phyloP scores from a whole-genome alignment of 345 rosid genomes.

The Heritiera littoralis region DNA sequence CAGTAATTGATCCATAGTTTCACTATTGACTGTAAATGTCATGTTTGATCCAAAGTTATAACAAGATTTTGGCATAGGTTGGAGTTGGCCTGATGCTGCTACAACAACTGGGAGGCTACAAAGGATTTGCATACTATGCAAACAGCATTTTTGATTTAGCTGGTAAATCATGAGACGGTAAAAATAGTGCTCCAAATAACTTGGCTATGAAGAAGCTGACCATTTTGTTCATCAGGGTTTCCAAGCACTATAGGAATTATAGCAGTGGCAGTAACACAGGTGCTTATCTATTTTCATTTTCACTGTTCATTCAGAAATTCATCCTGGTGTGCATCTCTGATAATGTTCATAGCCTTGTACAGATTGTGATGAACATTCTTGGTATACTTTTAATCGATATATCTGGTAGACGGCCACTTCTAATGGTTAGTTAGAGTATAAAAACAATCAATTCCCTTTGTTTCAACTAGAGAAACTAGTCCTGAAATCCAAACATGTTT shows the following conservation, averaged over 20 bases:
- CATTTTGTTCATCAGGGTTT: constrained; percentile 25
- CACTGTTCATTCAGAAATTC: not conserved
- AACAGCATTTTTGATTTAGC: constrained; percentile 12
- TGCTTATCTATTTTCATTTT: not conserved
- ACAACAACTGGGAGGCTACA: constrained; percentile 2
- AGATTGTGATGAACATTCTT: constrained; percentile 15
- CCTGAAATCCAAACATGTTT: not conserved
- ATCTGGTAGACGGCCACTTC: constrained; percentile 36
- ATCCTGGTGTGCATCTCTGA: not conserved
- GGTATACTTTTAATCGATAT: constrained; percentile 20
- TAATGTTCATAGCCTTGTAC: not conserved
- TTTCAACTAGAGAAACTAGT: no score
- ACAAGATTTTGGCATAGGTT: not conserved
- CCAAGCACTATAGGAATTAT: constrained; percentile 16
- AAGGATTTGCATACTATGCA: constrained; percentile 13
- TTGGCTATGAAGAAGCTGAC: not conserved
- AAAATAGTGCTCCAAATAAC: not conserved
- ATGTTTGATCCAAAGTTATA: not conserved
- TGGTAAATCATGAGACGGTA: not conserved
- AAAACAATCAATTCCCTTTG: not conserved
- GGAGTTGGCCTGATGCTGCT: constrained; percentile 21
- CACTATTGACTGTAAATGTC: not conserved
- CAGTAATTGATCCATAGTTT: not conserved
- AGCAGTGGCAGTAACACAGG: constrained; percentile 30
- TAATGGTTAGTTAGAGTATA: constrained; percentile 32